These are phyloP conservation scores for Lagenidium giganteum DNA, from an alignment of 352 stramenopile genomes.

Conservation along the genomic window DNA sequence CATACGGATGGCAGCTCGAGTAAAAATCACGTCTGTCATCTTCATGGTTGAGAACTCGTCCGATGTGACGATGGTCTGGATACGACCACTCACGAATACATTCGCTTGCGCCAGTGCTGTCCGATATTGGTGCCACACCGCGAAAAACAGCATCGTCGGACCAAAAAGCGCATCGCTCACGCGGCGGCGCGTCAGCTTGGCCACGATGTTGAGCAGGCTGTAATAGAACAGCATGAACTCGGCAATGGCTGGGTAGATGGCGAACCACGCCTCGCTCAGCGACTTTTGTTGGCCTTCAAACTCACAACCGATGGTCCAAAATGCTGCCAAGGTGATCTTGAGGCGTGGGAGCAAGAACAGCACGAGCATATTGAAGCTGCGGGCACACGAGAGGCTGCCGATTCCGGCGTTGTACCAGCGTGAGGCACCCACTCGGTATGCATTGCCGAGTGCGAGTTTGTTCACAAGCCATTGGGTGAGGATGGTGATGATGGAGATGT, in stretches of 20 bases:
- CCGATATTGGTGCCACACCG: slow-evolving; percentile 27
- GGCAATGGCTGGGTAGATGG: slow-evolving; percentile 32
- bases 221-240: slow-evolving; percentile 37
- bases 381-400: slow-evolving; percentile 29
- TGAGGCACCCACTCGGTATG: slow-evolving; percentile 4
- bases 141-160: slow-evolving; percentile 29
- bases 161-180: slow-evolving; percentile 27
- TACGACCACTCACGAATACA: slow-evolving; percentile 11
- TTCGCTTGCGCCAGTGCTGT: slow-evolving; percentile 10
- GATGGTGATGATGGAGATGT: slow-evolving; percentile 20
- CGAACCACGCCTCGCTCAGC: slow-evolving; percentile 35
- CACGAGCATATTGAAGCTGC: slow-evolving; percentile 32
- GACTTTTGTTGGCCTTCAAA: slow-evolving; percentile 33
- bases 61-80: slow-evolving; percentile 19
- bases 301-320: slow-evolving; percentile 30
- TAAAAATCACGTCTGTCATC: slow-evolving; percentile 25
- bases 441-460: slow-evolving; percentile 7
- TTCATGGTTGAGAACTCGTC: slow-evolving; percentile 22
- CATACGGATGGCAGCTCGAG: slow-evolving; percentile 16
- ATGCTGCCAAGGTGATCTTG: slow-evolving; percentile 30
- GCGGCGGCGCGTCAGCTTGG: slow-evolving; percentile 30
- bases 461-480: slow-evolving; percentile 29
- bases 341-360: slow-evolving; percentile 30
- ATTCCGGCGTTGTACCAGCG: slow-evolving; percentile 27
- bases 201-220: slow-evolving; percentile 39